A percentile compares a stretch with the other conserved stretches of the same genome.
Evolutionary conservation across 768 basidiomycete genomes (phyloP).

Genomic region (Boletus barrowsii): DNA sequence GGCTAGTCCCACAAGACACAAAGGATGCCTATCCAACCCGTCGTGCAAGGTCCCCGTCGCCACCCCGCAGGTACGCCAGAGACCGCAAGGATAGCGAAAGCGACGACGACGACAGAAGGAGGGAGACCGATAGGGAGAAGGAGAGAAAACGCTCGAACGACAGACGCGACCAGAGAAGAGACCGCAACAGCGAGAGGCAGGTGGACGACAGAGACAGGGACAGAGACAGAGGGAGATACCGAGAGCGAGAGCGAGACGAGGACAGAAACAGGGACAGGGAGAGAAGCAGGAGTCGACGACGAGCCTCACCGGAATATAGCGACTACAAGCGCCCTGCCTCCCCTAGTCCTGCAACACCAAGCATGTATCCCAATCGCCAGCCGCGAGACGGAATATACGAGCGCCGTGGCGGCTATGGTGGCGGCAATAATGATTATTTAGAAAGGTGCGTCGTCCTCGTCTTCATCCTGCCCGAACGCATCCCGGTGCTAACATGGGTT

Average conservation of each 20-base stretch:
- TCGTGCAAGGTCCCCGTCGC: constrained; percentile 47
- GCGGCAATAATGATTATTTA: constrained; percentile 49
- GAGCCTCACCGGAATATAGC: constrained; percentile 58
- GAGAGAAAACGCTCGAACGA: background rate
- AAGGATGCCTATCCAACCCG: constrained; percentile 13
- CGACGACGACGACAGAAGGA: constrained; percentile 8
- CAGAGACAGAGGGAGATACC: constrained; percentile 17
- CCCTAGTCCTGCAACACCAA: constrained; percentile 39
- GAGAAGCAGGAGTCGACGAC: constrained; percentile 22
- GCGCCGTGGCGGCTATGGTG: constrained; percentile 31
- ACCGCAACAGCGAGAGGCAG: background rate
- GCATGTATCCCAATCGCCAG: constrained; percentile 52
- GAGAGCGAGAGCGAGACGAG: constrained; percentile 25
- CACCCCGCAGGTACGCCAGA: constrained; percentile 31
- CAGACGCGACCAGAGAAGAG: constrained; percentile 3
- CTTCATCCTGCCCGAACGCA: background rate
- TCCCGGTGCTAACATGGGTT: background rate
- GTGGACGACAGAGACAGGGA: constrained; percentile 18
- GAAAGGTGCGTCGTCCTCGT: constrained; percentile 52
- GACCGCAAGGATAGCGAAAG: constrained; percentile 28
- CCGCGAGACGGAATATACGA: constrained; percentile 10
- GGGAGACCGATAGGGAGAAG: background rate
- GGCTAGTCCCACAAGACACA: constrained; percentile 52
- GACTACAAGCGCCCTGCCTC: constrained; percentile 51
- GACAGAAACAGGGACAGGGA: constrained; percentile 14